Evolutionary conservation across 2,329 filamentous ascomycete genomes (phyloP).

Genomic region (Pseudocercospora cruenta): DNA sequence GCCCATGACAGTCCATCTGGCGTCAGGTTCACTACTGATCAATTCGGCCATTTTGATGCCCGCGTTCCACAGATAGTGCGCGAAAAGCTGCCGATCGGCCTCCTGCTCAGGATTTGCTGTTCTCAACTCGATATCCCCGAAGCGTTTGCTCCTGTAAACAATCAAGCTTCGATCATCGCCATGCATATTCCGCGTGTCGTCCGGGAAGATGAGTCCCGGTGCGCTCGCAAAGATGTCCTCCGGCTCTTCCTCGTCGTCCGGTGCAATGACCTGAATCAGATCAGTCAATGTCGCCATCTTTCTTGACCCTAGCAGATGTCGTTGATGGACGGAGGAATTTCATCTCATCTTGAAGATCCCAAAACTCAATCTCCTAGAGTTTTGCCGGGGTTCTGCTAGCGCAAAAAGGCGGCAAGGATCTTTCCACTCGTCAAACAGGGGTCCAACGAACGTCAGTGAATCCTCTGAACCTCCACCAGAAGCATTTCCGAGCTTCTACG

Average conservation of each 20-base stretch:
- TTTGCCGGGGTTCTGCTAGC: not conserved
- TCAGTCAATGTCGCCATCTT: slow-evolving; percentile 32
- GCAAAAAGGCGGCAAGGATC: not conserved
- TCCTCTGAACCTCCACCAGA: not conserved
- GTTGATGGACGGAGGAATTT: not conserved
- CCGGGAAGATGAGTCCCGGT: slow-evolving; percentile 67
- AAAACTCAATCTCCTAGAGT: slow-evolving; percentile 1
- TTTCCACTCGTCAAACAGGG: not conserved
- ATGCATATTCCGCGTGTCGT: slow-evolving; percentile 69
- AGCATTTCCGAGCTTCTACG: slow-evolving; percentile 17
- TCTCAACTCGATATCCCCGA: slow-evolving; percentile 45
- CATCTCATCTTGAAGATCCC: not conserved
- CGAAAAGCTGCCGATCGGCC: slow-evolving; percentile 64
- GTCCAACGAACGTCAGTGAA: not conserved
- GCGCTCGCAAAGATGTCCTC: slow-evolving; percentile 58
- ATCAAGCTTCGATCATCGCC: slow-evolving; percentile 64
- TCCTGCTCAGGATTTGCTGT: slow-evolving; percentile 55
- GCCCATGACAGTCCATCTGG: slow-evolving; percentile 54
- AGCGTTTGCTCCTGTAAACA: slow-evolving; percentile 53
- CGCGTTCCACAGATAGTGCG: slow-evolving; percentile 76
- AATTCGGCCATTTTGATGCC: slow-evolving; percentile 52
- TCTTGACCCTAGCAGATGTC: not conserved
- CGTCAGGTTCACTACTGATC: slow-evolving; percentile 39
- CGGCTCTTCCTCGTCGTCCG: slow-evolving; percentile 29
- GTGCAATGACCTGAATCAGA: slow-evolving; percentile 32